phyloP scores from a whole-genome alignment of 208 protist genomes.

The Trypanosoma rangeli region DNA sequence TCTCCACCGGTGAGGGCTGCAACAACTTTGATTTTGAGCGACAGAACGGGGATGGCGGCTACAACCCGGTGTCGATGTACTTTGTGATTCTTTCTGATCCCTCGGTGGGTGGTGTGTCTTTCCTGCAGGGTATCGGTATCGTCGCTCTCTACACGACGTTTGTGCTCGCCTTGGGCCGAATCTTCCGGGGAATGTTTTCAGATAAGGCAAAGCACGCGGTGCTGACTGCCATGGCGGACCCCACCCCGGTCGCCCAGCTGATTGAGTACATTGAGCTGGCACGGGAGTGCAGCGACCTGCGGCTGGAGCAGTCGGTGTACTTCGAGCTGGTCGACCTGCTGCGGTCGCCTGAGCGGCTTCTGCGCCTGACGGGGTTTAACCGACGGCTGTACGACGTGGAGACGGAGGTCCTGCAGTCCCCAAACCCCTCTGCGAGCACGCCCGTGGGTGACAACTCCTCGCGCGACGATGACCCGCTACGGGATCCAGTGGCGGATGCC shows the following conservation, averaged over 20 bases:
- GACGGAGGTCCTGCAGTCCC: not conserved
- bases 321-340: slow-evolving; percentile 75
- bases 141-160: slow-evolving; percentile 87
- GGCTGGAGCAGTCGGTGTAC: slow-evolving; percentile 76
- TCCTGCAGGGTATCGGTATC: slow-evolving; percentile 68
- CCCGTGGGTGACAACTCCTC: not conserved
- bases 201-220: slow-evolving; percentile 45
- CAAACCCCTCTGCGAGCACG: not conserved
- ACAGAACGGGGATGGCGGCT: slow-evolving; percentile 1
- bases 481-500: not conserved
- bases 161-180: slow-evolving; percentile 66
- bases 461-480: not conserved
- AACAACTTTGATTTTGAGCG: slow-evolving; percentile 53
- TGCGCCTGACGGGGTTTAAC: slow-evolving; percentile 51
- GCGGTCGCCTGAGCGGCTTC: slow-evolving; percentile 62
- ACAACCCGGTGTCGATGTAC: slow-evolving; percentile 36
- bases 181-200: slow-evolving; percentile 64
- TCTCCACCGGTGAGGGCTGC: slow-evolving; percentile 36
- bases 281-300: slow-evolving; percentile 57
- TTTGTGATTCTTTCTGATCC: slow-evolving; percentile 59
- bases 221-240: slow-evolving; percentile 61
- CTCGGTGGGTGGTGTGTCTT: slow-evolving; percentile 46
- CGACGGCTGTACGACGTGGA: slow-evolving; percentile 20
- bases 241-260: slow-evolving; percentile 47
- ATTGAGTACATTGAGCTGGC: slow-evolving; percentile 57